These are phyloP conservation scores for Backusella mclennaniae DNA, from an alignment of 192 early-diverging fungal genomes.

Conservation along the genomic window DNA sequence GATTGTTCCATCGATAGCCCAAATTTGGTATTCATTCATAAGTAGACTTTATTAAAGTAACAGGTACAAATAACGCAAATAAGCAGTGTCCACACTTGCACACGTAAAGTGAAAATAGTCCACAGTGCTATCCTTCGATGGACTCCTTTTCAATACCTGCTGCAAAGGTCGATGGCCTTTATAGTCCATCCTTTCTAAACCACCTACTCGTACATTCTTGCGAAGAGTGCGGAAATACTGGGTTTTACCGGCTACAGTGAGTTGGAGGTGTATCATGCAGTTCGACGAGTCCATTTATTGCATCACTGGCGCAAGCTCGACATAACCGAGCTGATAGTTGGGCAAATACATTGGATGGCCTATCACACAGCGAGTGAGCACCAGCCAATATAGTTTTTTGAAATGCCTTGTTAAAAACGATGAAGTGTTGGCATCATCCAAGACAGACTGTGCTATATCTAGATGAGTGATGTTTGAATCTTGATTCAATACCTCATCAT, in stretches of 20 bases:
- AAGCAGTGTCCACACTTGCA: neutral
- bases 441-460: neutral
- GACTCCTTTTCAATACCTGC: neutral
- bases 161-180: neutral
- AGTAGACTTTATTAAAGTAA: no score
- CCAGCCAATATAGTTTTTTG: neutral
- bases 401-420: neutral
- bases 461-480: neutral
- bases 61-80: neutral
- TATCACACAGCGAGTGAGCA: neutral
- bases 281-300: no score
- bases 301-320: neutral
- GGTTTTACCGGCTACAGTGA: neutral
- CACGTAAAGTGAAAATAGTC: neutral
- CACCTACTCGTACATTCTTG: neutral
- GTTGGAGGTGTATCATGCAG: neutral
- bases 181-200: neutral
- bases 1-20: no score
- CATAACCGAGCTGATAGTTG: neutral
- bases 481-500: no score
- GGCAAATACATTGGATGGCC: neutral
- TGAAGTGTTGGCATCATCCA: neutral
- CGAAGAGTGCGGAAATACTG: neutral
- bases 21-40: no score
- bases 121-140: neutral